Conservation (phyloP, 345 rosid genomes). For the Euclidium syriacum region DNA sequence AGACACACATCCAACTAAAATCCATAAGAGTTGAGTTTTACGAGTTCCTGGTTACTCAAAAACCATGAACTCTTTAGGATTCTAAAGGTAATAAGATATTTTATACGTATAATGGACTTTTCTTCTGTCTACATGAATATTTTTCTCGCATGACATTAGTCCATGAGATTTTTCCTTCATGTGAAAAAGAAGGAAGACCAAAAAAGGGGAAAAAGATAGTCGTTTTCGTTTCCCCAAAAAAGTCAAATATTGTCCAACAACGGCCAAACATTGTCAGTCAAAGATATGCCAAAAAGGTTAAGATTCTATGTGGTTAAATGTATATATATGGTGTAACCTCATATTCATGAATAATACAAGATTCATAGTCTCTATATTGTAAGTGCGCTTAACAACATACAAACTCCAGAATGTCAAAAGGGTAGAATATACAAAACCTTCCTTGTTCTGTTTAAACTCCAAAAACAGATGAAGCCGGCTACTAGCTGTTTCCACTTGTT, state of each 20-base stretch:
- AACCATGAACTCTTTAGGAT: too few species aligned
- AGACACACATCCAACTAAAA: too few species aligned
- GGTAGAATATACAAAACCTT: slow-evolving; percentile 11
- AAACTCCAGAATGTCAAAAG: background rate
- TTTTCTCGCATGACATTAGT: too few species aligned
- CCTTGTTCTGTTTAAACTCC: background rate
- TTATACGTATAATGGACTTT: too few species aligned
- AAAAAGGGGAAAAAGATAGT: background rate
- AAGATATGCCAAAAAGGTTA: background rate
- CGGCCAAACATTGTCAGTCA: too few species aligned
- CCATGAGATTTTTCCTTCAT: too few species aligned
- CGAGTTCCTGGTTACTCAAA: too few species aligned
- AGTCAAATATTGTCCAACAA: too few species aligned
- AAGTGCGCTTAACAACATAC: background rate
- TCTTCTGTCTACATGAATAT: too few species aligned
- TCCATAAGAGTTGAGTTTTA: too few species aligned
- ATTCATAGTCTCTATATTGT: background rate
- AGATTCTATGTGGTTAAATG: background rate
- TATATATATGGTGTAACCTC: background rate
- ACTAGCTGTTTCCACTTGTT: slow-evolving; percentile 13
- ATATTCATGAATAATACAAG: background rate
- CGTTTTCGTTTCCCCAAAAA: background rate
- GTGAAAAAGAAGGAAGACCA: background rate
- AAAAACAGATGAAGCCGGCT: background rate
- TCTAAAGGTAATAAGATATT: too few species aligned